phyloP scores from a whole-genome alignment of 768 basidiomycete genomes.

The Boletus subcaerulescens region DNA sequence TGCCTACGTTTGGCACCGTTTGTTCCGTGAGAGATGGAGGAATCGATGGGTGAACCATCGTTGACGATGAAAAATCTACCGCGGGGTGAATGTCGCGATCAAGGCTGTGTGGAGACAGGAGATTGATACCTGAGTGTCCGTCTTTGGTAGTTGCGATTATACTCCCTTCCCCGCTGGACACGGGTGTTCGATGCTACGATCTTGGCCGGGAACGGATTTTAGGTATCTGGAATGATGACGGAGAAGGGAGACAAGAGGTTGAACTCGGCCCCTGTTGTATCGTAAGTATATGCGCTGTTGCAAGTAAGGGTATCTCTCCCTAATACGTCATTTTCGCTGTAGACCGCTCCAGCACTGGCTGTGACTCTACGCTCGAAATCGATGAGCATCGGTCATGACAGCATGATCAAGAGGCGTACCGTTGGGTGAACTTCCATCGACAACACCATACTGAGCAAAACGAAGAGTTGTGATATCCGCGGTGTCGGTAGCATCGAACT shows the following conservation, averaged over 20 bases:
- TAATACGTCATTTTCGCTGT: too few species aligned
- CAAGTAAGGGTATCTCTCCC: too few species aligned
- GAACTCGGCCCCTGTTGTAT: slow-evolving; percentile 4
- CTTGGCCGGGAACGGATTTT: background rate
- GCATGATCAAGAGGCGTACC: too few species aligned
- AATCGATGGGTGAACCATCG: background rate
- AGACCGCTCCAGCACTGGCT: too few species aligned
- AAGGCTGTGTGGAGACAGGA: too few species aligned
- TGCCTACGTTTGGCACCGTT: background rate
- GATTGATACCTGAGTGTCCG: background rate
- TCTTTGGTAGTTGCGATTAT: background rate
- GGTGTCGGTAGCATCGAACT: too few species aligned
- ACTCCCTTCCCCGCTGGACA: slow-evolving; percentile 3
- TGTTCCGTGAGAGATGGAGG: slow-evolving; percentile 5
- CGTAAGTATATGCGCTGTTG: background rate
- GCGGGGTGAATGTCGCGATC: background rate
- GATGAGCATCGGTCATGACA: too few species aligned
- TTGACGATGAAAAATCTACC: slow-evolving; percentile 1
- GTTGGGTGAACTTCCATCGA: too few species aligned
- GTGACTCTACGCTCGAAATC: too few species aligned
- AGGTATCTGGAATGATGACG: background rate
- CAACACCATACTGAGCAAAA: too few species aligned
- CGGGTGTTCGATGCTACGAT: background rate
- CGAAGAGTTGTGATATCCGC: too few species aligned
- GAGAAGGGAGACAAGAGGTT: slow-evolving; percentile 7